Evolutionary conservation across 805 yeast genomes (phyloP).

Genomic region (Kazachstania taianensis): DNA sequence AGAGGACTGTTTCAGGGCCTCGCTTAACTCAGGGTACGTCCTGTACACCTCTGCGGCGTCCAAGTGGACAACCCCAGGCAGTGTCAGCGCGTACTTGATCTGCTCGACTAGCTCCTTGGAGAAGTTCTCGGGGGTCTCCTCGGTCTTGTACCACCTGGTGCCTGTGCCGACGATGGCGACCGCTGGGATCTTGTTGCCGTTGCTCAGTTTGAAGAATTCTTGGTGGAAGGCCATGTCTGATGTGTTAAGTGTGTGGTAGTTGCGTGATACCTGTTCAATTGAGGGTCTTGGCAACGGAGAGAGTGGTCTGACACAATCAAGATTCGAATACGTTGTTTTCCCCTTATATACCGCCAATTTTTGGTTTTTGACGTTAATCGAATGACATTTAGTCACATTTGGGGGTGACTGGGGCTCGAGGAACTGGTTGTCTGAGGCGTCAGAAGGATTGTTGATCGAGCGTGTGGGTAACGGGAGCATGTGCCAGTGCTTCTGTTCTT

Average conservation of each 20-base stretch:
- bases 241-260: neutral
- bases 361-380: too few relatives aligned
- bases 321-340: too few relatives aligned
- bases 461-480: too few relatives aligned
- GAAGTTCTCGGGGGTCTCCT: slow-evolving; percentile 19
- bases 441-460: too few relatives aligned
- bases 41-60: slow-evolving; percentile 51
- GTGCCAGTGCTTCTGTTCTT: too few relatives aligned
- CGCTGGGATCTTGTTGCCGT: slow-evolving; percentile 35
- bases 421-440: too few relatives aligned
- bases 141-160: slow-evolving; percentile 42
- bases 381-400: too few relatives aligned
- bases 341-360: neutral
- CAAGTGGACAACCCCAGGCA: slow-evolving; percentile 44
- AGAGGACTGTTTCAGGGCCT: slow-evolving; percentile 34
- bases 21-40: slow-evolving; percentile 45
- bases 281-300: slow-evolving; percentile 1
- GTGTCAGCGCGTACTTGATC: slow-evolving; percentile 25
- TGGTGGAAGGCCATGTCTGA: slow-evolving; percentile 9
- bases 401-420: too few relatives aligned
- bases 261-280: neutral
- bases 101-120: slow-evolving; percentile 28
- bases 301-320: too few relatives aligned
- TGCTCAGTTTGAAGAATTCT: slow-evolving; percentile 24
- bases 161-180: slow-evolving; percentile 51